phyloP scores from a whole-genome alignment of 225 moss, liverwort and hornwort genomes.

The Polytrichum formosum region DNA sequence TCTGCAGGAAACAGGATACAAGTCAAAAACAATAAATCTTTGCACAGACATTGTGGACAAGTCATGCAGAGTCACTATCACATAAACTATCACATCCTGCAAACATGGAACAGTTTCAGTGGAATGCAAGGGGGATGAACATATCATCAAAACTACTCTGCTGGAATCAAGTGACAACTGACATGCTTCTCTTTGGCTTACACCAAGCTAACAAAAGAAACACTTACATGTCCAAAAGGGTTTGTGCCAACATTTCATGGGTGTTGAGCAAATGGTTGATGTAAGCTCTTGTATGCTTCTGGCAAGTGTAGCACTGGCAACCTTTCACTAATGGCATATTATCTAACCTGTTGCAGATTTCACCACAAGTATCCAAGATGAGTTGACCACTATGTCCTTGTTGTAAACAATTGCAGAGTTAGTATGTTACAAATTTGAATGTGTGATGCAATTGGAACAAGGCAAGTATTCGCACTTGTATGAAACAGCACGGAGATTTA shows the following conservation, averaged over 20 bases:
- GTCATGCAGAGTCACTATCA: background rate
- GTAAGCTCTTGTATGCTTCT: conserved; percentile 83
- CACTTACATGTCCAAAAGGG: conserved; percentile 86
- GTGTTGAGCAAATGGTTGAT: conserved; percentile 91
- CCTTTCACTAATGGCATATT: conserved; percentile 64
- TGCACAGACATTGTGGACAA: background rate
- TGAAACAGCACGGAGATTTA: conserved; percentile 65
- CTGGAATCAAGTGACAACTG: background rate
- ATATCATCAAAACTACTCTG: background rate
- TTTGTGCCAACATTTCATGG: conserved; percentile 96
- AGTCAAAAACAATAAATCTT: conserved; percentile 6
- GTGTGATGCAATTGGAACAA: too few species aligned
- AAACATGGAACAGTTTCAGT: too few species aligned
- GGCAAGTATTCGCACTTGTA: conserved; percentile 44
- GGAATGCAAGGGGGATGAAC: background rate
- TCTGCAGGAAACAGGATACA: conserved; percentile 43
- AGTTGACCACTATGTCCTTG: too few species aligned
- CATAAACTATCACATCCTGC: background rate
- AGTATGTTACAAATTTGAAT: too few species aligned
- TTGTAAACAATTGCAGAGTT: too few species aligned
- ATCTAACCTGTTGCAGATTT: conserved; percentile 38
- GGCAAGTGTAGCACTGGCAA: conserved; percentile 84
- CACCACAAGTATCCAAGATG: too few species aligned
- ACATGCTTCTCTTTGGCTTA: too few species aligned
- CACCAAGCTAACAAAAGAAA: background rate